These are phyloP conservation scores for Samsoniella hepiali DNA, from an alignment of 2,329 filamentous ascomycete species.

Conservation along the genomic window DNA sequence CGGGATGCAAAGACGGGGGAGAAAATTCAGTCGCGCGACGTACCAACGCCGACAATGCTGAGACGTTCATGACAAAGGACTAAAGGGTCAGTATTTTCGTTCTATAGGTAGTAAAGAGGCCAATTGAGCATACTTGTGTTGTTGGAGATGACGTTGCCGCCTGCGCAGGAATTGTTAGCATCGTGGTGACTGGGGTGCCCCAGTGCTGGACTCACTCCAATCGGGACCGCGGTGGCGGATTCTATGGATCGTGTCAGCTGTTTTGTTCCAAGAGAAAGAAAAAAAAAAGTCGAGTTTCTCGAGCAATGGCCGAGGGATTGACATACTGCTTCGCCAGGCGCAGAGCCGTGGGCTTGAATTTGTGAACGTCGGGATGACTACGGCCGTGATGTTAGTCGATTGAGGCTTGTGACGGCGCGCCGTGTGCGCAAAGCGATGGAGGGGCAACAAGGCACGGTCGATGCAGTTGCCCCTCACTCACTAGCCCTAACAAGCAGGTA, in stretches of 20 bases:
- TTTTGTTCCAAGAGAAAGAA: not conserved
- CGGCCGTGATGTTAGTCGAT: slow-evolving; percentile 23
- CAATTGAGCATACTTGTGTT: slow-evolving; percentile 71
- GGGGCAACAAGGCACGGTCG: slow-evolving; percentile 22
- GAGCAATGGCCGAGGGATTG: not conserved
- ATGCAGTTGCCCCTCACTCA: slow-evolving; percentile 36
- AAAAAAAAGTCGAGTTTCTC: not conserved
- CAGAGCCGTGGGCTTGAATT: slow-evolving; percentile 93
- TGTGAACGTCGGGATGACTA: slow-evolving; percentile 87
- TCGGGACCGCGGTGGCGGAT: slow-evolving; percentile 95
- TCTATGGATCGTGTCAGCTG: slow-evolving; percentile 42
- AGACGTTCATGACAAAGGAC: slow-evolving; percentile 96
- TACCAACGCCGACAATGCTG: slow-evolving; percentile 95
- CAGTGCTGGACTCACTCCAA: slow-evolving; percentile 72
- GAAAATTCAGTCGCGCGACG: slow-evolving; percentile 33
- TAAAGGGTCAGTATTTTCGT: slow-evolving; percentile 39
- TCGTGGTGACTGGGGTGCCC: slow-evolving; percentile 22
- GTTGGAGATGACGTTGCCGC: slow-evolving; percentile 84
- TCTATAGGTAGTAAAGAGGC: not conserved
- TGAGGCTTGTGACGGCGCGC: slow-evolving; percentile 11
- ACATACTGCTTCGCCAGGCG: slow-evolving; percentile 91
- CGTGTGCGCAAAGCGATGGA: slow-evolving; percentile 4
- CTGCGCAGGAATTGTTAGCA: slow-evolving; percentile 44
- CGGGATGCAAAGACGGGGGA: slow-evolving; percentile 11
- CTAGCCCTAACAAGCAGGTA: slow-evolving; percentile 19